Evolutionary conservation across 2,329 filamentous ascomycete genomes (phyloP).

Genomic region (Penicillium sp.): DNA sequence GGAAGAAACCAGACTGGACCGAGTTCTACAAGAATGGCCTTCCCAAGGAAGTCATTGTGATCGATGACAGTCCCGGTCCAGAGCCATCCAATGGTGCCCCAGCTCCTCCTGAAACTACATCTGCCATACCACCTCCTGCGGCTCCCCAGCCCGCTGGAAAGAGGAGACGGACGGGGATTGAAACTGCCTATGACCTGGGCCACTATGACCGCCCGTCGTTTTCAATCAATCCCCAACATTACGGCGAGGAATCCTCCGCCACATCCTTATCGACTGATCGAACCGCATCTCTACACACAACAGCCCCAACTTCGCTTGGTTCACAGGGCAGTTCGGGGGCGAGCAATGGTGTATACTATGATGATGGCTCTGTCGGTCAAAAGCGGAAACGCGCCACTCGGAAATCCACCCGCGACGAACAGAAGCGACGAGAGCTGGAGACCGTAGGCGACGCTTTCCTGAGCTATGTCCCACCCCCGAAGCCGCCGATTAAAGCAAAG

Average conservation of each 20-base stretch:
- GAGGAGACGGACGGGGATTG: conserved; percentile 67
- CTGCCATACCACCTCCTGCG: conserved; percentile 29
- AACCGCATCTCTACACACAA: conserved; percentile 80
- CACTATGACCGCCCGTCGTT: conserved; percentile 70
- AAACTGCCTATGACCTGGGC: conserved; percentile 65
- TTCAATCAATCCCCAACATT: conserved; percentile 71
- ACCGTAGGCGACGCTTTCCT: conserved; percentile 68
- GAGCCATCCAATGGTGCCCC: conserved; percentile 30
- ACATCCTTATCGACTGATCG: conserved; percentile 80
- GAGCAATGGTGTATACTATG: conserved; percentile 62
- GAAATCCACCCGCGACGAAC: conserved; percentile 77
- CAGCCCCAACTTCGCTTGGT: conserved; percentile 81
- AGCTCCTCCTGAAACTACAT: conserved; percentile 20
- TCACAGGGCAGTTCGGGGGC: conserved; percentile 57
- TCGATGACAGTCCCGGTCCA: conserved; percentile 64
- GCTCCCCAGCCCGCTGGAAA: conserved; percentile 57
- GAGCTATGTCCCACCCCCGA: conserved; percentile 81
- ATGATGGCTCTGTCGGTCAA: conserved; percentile 70
- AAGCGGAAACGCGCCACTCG: conserved; percentile 84
- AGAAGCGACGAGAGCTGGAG: conserved; percentile 74
- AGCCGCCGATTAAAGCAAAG: conserved; percentile 85
- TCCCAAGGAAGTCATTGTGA: conserved; percentile 82
- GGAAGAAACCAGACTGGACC: conserved; percentile 70
- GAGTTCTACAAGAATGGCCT: conserved; percentile 80
- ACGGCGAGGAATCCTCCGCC: conserved; percentile 64